Conservation (phyloP, 2,329 filamentous ascomycete genomes). For the Arthrobotrys sphaeroides region DNA sequence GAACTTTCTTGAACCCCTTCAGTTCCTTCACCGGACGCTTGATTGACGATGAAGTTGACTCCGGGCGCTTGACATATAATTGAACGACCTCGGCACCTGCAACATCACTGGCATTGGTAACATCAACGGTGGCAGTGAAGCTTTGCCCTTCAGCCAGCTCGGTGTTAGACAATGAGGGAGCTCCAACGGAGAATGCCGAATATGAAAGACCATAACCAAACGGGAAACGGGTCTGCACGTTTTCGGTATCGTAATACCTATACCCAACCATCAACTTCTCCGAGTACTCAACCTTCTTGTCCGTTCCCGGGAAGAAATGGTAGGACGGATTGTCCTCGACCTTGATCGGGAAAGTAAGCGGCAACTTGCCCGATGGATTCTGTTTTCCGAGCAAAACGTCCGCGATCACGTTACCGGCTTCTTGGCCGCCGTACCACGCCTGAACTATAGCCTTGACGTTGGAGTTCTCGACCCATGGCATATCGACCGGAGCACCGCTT, state of each 20-base stretch:
- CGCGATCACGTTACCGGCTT: conserved; percentile 73
- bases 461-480: conserved; percentile 69
- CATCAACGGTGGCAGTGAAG: conserved; percentile 62
- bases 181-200: conserved; percentile 71
- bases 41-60: conserved; percentile 70
- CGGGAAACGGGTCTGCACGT: conserved; percentile 70
- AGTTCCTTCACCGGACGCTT: conserved; percentile 73
- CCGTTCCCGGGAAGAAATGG: conserved; percentile 77
- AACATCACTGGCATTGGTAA: conserved; percentile 68
- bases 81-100: conserved; percentile 74
- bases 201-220: conserved; percentile 76
- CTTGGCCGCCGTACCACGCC: conserved; percentile 75
- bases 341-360: conserved; percentile 73
- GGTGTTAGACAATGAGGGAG: conserved; percentile 65
- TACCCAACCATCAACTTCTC: conserved; percentile 80
- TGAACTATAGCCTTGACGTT: conserved; percentile 74
- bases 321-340: conserved; percentile 75
- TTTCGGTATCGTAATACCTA: conserved; percentile 71
- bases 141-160: conserved; percentile 67
- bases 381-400: conserved; percentile 73
- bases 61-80: conserved; percentile 66
- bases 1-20: conserved; percentile 74
- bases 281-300: conserved; percentile 73
- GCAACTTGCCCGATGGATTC: conserved; percentile 75
- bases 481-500: conserved; percentile 69